Evolutionary conservation across 169 alveolate species (phyloP), one percentile per base, ranked within the genome.

Genomic region (Cryptosporidium baileyi): DNA sequence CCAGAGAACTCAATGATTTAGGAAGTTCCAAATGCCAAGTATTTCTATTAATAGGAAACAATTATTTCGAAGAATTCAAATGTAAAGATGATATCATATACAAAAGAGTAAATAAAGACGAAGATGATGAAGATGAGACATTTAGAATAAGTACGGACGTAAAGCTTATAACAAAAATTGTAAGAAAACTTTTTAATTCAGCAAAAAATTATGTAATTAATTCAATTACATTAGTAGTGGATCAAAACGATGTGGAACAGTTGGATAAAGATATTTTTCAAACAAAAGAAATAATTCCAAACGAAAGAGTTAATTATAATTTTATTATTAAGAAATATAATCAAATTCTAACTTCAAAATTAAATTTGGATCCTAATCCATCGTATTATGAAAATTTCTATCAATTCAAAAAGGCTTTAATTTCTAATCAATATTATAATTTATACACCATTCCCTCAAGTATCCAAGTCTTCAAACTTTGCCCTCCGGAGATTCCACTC

Each of bases 401-500:
- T 43, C 74, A 74, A 28, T 57, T 74, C 40, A 38, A 30, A 36
- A 74, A 74, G 51, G 52, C 57, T 13, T 34, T 74, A 57, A 57
- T 57, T 74, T 54, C 47, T 28, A 74, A 30, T 38, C 85, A 74
- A 22, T 54, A 54, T 57, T 51, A 49, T 32, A 74, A 74, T 43
- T 28, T 74, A 51, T 74, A 74, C 24, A 74, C 67, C 15, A 67
- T 74, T 15, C 85, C 85, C 17, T 57, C 65, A 38, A 74, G 85
- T 41, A 54, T 74, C 32, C 47, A 74, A 26, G 67, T 60, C 32
- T 28, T 74, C n/a, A 51, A 57, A 54, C 40, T 40, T 32, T 74
- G 85, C 28, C 67, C 67, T 52, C 67, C 85, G 54, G 85, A 74
- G 54, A 28, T 40, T 24, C 85, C 85, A n/a, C 19, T 54, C 17